Conservation (phyloP, 2,329 filamentous ascomycete species). For the Penicillium sp. region DNA sequence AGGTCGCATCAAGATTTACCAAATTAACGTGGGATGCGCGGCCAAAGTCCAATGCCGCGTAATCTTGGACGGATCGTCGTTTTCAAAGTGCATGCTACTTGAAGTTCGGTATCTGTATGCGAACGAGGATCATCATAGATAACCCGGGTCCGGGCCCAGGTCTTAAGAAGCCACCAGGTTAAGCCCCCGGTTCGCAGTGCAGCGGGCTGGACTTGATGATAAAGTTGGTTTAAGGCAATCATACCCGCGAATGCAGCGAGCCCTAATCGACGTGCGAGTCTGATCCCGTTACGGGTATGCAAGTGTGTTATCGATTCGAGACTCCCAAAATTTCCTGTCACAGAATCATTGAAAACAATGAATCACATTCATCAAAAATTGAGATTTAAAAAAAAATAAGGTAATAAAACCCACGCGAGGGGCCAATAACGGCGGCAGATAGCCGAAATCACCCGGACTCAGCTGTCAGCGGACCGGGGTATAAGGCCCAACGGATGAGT, state of each 20-base stretch:
- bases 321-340: too few relatives aligned
- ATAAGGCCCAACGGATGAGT: background rate
- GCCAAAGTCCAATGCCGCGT: background rate
- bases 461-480: conserved; percentile 1
- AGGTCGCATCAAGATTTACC: background rate
- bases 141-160: background rate
- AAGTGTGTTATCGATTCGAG: background rate
- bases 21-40: conserved; percentile 2
- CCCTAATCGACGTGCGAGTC: conserved; percentile 13
- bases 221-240: conserved; percentile 16
- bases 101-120: background rate
- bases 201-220: conserved; percentile 11
- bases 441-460: conserved; percentile 13
- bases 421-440: conserved; percentile 9
- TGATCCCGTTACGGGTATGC: background rate
- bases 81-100: background rate
- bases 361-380: too few relatives aligned
- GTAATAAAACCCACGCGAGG: background rate
- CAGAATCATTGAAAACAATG: too few relatives aligned
- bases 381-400: too few relatives aligned
- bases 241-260: conserved; percentile 10
- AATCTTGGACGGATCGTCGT: background rate
- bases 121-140: background rate
- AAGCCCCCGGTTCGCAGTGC: background rate
- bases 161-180: background rate